phyloP scores from a whole-genome alignment of 2,329 filamentous ascomycete genomes.

The Pyrenochaeta sp. region DNA sequence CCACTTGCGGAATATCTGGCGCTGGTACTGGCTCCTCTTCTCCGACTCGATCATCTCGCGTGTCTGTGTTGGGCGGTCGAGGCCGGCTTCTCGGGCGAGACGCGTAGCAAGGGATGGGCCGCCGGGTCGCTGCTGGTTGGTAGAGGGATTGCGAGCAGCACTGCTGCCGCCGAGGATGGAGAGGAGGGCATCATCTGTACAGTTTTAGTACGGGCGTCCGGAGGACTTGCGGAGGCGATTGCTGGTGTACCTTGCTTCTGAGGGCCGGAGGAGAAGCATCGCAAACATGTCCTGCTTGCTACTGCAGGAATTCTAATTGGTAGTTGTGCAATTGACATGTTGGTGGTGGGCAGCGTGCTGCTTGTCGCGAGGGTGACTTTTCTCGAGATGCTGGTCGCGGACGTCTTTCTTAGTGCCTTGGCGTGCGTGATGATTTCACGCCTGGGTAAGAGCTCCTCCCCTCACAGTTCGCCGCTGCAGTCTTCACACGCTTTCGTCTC shows the following conservation, averaged over 20 bases:
- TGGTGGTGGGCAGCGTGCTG: conserved; percentile 15
- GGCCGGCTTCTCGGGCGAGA: conserved; percentile 29
- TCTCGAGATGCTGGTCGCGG: conserved; percentile 25
- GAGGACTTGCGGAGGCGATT: conserved; percentile 5
- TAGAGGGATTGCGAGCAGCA: conserved; percentile 15
- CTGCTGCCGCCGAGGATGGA: conserved; percentile 26
- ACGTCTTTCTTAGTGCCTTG: conserved; percentile 22
- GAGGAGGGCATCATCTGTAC: conserved; percentile 26
- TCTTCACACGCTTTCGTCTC: conserved; percentile 18
- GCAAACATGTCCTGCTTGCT: conserved; percentile 19
- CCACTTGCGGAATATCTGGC: conserved; percentile 76
- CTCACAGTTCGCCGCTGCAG: conserved; percentile 12
- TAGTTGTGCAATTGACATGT: conserved; percentile 34
- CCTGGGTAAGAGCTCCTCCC: conserved; percentile 17
- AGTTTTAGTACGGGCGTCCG: conserved; percentile 13
- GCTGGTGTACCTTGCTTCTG: conserved; percentile 27
- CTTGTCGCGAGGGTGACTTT: conserved; percentile 14
- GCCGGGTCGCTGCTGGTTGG: conserved; percentile 1
- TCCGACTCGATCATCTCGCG: conserved; percentile 40
- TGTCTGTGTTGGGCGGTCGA: conserved; percentile 26
- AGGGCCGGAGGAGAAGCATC: conserved; percentile 37
- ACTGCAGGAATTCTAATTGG: conserved; percentile 20
- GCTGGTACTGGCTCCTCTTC: conserved; percentile 60
- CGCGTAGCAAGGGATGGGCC: conserved; percentile 18
- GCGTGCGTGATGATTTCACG: conserved; percentile 30